Conservation (phyloP, 768 basidiomycete genomes). For the Cytidiella melzeri region DNA sequence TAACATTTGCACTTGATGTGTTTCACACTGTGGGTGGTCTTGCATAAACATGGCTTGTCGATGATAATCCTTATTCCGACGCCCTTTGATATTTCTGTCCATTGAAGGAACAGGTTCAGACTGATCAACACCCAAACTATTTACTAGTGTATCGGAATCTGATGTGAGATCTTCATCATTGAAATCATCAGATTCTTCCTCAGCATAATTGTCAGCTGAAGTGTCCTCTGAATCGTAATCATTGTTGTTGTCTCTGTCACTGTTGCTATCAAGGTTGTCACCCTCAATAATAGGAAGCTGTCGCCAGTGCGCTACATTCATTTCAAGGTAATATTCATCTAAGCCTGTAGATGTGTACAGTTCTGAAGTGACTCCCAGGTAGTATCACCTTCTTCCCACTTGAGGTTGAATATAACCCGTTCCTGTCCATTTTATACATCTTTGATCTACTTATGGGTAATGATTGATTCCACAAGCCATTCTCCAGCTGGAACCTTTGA, state of each 20-base stretch:
- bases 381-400: neutral
- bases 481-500: neutral
- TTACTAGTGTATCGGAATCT: no score
- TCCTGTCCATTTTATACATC: neutral
- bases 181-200: neutral
- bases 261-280: neutral
- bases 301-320: neutral
- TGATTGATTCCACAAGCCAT: neutral
- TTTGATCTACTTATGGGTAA: slow-evolving; percentile 14
- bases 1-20: slow-evolving; percentile 16
- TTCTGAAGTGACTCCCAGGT: neutral
- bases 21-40: slow-evolving; percentile 14
- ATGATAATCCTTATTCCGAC: neutral
- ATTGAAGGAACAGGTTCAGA: neutral
- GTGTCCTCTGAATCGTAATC: neutral
- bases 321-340: neutral
- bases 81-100: neutral
- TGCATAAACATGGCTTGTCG: neutral
- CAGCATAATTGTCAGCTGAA: neutral
- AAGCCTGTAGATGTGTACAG: neutral
- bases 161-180: neutral
- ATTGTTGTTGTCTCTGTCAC: neutral
- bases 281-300: neutral
- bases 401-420: neutral
- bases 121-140: neutral